Base-by-base conservation (phyloP, 306 rosid species). In the Lablab purpureus region DNA sequence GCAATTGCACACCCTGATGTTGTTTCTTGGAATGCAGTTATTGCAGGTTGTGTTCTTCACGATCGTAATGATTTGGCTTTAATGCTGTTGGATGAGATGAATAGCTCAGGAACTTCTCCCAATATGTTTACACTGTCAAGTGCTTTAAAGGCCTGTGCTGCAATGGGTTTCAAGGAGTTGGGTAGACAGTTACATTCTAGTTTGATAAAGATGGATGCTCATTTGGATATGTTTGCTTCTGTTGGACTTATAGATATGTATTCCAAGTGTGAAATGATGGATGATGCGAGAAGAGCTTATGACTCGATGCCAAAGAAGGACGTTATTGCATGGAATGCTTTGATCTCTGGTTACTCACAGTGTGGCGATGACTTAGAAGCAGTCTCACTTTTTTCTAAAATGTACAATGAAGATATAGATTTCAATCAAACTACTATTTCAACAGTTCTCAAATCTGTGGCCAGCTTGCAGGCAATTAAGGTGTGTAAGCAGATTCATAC, bases 1-100 rank as follows among this genome's bases (percentile, higher is more conserved):
- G 90, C 87, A 79, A 92, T 92, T 60, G 55, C 19, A 23, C 81
- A 75, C 62, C 97, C 93, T 2, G 95, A 91, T 85, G 87, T 90
- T 64, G 90, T 94, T 75, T 91, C 97, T 55, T 94, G 98, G 97
- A 94, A 94, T 87, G 94, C 97, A 67, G 85, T 89, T 62, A 85
- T 94, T 76, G 97, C 93, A 34, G 95, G 98, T 50, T 94, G 98
- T 87, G 93, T 94, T 84, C 92, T 81, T 78, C 88, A 84, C 6
- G 90, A 85, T 72, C 67, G 73, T 78, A 80, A 89, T 86, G 90
- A 70, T 75, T 76, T 51, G 80, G 93, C 91, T 73, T 82, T 92
- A 79, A 67, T 23, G 9, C 77, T 88, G 58, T 84, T 92, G 52
- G 73, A 49, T 59, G 88, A 81, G 77, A 83, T 92, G 93, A 71